Conservation (phyloP, 148 eudicot genomes). For the Arbutus unedo region DNA sequence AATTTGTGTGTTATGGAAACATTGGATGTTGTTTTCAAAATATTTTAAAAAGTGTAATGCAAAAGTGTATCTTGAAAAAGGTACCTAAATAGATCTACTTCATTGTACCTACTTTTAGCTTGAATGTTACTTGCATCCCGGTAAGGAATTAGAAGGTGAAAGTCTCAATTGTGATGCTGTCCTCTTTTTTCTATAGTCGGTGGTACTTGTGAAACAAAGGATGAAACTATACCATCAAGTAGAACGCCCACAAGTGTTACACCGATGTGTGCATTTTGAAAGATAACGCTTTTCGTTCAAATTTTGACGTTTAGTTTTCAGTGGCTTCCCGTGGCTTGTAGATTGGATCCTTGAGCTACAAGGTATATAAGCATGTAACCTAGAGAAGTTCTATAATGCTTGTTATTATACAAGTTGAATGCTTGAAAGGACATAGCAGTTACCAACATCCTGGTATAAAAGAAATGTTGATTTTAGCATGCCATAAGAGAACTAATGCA, state of each 20-base stretch:
- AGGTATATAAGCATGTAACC: background rate
- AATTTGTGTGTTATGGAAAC: background rate
- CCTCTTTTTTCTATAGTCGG: background rate
- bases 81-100: background rate
- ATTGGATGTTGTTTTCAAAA: background rate
- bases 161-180: background rate
- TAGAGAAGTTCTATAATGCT: background rate
- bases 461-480: background rate
- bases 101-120: background rate
- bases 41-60: background rate
- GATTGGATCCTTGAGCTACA: background rate
- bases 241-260: background rate
- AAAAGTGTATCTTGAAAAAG: background rate
- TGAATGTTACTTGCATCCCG: background rate
- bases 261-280: background rate
- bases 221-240: background rate
- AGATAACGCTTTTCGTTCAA: background rate
- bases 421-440: background rate
- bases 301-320: background rate
- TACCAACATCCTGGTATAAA: background rate
- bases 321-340: background rate
- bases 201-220: background rate
- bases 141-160: background rate
- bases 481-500: background rate
- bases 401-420: background rate